phyloP scores from a whole-genome alignment of 164 flowering plant genomes.

The Sextonia rubra region DNA sequence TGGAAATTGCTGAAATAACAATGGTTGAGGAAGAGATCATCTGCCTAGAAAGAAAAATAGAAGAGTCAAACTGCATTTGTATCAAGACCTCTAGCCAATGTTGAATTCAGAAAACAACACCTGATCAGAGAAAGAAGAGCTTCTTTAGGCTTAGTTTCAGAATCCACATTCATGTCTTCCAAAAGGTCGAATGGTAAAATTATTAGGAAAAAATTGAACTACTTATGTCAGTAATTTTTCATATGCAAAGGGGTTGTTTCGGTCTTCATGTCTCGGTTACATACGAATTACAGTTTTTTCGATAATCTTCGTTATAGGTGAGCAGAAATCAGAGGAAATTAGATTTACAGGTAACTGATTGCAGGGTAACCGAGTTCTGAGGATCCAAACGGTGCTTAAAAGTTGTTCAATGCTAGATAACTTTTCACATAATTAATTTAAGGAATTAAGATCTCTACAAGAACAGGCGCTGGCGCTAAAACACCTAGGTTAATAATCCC shows the following conservation, averaged over 20 bases:
- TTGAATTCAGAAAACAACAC: background rate
- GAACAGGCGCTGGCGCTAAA: background rate
- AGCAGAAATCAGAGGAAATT: too few relatives aligned
- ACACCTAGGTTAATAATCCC: background rate
- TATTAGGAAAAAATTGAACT: background rate
- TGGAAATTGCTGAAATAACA: conserved; percentile 4
- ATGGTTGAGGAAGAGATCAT: conserved; percentile 16
- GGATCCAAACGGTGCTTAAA: too few relatives aligned
- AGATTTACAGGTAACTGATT: too few relatives aligned
- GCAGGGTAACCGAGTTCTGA: too few relatives aligned
- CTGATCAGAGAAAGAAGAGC: conserved; percentile 31
- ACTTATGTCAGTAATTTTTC: too few relatives aligned
- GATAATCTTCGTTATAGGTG: too few relatives aligned
- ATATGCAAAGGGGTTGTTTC: too few relatives aligned
- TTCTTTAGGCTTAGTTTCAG: conserved; percentile 43
- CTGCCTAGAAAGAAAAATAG: conserved; percentile 13
- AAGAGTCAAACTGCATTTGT: conserved; percentile 6
- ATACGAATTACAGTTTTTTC: too few relatives aligned
- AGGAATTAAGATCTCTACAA: background rate
- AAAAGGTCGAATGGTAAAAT: conserved; percentile 30
- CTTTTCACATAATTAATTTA: too few relatives aligned
- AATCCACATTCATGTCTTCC: conserved; percentile 25
- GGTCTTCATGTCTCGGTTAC: too few relatives aligned
- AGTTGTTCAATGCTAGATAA: too few relatives aligned
- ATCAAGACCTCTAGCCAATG: background rate